These are phyloP conservation scores for Sesbania bispinosa DNA, from an alignment of 306 rosid genomes.

Conservation along the genomic window DNA sequence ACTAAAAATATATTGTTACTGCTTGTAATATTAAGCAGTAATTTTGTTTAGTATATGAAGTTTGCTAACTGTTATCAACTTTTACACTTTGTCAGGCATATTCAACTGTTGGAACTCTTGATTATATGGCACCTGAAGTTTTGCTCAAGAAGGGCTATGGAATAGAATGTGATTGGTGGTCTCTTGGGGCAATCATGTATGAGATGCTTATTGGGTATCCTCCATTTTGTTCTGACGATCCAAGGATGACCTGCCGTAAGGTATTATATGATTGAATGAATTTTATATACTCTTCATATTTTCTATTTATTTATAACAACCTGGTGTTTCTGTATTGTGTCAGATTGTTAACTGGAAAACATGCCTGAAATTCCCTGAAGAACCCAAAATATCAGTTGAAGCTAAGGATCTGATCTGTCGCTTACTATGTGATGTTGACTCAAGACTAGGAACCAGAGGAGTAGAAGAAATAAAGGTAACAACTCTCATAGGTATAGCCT, in stretches of 20 bases:
- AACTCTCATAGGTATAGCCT: constrained; percentile 13
- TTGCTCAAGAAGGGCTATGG: constrained; percentile 97
- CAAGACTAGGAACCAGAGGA: constrained; percentile 87
- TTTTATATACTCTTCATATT: constrained; percentile 20
- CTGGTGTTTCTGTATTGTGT: constrained; percentile 20
- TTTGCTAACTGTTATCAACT: constrained; percentile 2
- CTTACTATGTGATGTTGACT: constrained; percentile 89
- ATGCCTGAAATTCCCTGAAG: constrained; percentile 90
- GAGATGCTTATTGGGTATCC: constrained; percentile 99
- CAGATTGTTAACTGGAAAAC: constrained; percentile 99
- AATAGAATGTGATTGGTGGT: constrained; percentile 99
- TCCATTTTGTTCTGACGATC: constrained; percentile 98
- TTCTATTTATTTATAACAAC: constrained; percentile 10
- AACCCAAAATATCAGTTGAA: constrained; percentile 80
- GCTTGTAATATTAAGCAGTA: not conserved
- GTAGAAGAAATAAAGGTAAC: constrained; percentile 93
- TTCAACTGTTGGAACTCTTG: constrained; percentile 99
- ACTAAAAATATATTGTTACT: not conserved
- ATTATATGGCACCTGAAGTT: constrained; percentile 99
- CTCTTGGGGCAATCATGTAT: constrained; percentile 96
- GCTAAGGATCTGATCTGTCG: constrained; percentile 81
- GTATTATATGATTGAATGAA: constrained; percentile 38
- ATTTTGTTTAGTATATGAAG: not conserved
- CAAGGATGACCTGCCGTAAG: constrained; percentile 98
- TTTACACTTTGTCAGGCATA: constrained; percentile 58